phyloP scores from a whole-genome alignment of 495 filamentous ascomycete genomes.

The Aspergillus panamensis region DNA sequence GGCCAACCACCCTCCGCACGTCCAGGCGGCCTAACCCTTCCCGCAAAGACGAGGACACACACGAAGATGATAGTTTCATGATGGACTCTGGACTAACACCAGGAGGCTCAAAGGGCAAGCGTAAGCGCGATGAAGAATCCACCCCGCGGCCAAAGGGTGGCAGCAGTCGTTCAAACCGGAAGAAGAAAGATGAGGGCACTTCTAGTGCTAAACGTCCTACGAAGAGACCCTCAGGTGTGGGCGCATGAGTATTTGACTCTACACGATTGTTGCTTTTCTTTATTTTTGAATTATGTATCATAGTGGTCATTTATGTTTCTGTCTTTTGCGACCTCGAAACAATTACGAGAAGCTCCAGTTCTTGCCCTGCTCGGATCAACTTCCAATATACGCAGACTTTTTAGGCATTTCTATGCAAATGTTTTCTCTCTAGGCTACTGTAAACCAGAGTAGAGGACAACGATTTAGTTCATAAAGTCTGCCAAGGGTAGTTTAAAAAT shows the following conservation, averaged over 20 bases:
- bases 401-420: too few relatives aligned
- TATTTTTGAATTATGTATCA: not conserved
- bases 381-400: not conserved
- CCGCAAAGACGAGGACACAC: constrained; percentile 48
- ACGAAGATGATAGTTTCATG: constrained; percentile 51
- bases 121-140: constrained; percentile 64
- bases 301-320: not conserved
- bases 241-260: constrained; percentile 14
- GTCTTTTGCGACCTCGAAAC: not conserved
- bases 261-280: constrained; percentile 4
- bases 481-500: too few relatives aligned
- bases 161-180: constrained; percentile 57
- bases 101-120: constrained; percentile 41
- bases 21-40: constrained; percentile 39
- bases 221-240: constrained; percentile 32
- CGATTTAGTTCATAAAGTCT: too few relatives aligned
- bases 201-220: constrained; percentile 30
- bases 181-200: constrained; percentile 58
- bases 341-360: not conserved
- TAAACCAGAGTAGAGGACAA: too few relatives aligned
- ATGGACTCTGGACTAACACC: constrained; percentile 40
- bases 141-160: constrained; percentile 68
- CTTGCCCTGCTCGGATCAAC: not conserved
- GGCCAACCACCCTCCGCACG: constrained; percentile 38
- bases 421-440: too few relatives aligned